Evolutionary conservation across 768 basidiomycete genomes (phyloP), one percentile per base, ranked within the genome.

Genomic region (Amanita rimosa): DNA sequence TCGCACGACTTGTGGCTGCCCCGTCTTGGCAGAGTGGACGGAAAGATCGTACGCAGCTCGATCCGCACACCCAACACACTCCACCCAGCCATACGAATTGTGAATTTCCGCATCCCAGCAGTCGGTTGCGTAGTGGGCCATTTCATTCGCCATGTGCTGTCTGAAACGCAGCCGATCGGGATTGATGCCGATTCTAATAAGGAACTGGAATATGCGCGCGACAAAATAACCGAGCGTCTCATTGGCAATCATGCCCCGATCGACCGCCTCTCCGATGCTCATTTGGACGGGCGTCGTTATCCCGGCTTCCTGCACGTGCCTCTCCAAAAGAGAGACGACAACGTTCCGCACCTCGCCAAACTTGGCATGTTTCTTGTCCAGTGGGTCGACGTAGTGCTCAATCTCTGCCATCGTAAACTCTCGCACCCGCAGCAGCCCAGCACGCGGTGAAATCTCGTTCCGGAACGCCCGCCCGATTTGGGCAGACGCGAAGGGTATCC

Each of bases 401-500:
- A 99, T 96, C 71, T 99, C 96, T 40, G 93, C 96, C 95, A 98
- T 96, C 9, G 91, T 96, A 70, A 98, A 99, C 65, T 99, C 96
- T 56, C 95, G 88, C 27, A 98, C 95, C 52, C 96, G 93, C 41
- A 99, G 76, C 35, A 99, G 75, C 46, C 96, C 96, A 34, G 94
- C 91, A 49, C 92, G 87, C 11, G 96, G 96, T 0, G 93, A 94
- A 57, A 99, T 98, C 64, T 98, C 96, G 63, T 99, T 99, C 46
- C 96, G 81, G 78, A 99, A 99, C 14, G 88, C 81, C 46, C 88
- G 83, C 29, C 96, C 96, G 55, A 99, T 88, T 64, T 96, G 93
- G 1, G 96, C 96, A 39, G 92, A 96, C 10, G 95, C 96, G 61
- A 98, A 99, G 0, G 95, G 96, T 17, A 99, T 71, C 17, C 88